Evolutionary conservation across 2,329 filamentous ascomycete species (phyloP), one percentile per base, ranked within the genome.

Genomic region (Fusarium illudens): DNA sequence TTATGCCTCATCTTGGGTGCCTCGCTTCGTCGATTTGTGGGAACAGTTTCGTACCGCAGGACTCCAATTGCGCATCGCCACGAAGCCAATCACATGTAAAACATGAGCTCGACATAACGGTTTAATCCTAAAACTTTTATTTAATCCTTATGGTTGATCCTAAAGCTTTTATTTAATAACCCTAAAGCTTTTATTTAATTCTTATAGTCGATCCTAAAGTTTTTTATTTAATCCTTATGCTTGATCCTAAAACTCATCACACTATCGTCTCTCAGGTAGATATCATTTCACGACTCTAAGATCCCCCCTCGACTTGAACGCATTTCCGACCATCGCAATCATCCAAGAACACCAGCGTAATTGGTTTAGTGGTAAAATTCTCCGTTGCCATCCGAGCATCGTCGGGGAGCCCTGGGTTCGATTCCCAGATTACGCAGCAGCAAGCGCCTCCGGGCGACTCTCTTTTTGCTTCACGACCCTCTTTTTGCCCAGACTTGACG

Each of bases 331-430:
- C 25, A 27, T 11, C 9, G 3, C 3, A 2, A 4, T 3, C 2
- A 15, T 10, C 4, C 12, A 29, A 48, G 25, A 48, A 32, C 25
- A 32, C 25, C 44, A 19, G 65, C 65, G 64, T 68, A 68, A 68
- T 68, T 68, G 65, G 65, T 68, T 68, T 68, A 68, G 65, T 68
- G 65, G 65, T 68, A 68, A 68, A 68, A 68, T 68, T 68, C 65
- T 68, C 65, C 64, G 64, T 68, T 68, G 65, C 65, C 60, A 68
- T 67, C 17, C 39, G 57, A 57, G 60, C 8, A 64, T 8, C 27
- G 36, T 67, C 64, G 55, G 64, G 64, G 65, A 67, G 65, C 65
- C 65, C 65, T 61, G 64, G 64, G 64, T 67, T 67, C 60, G 65
- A 67, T 67, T 67, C 65, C 64, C 64, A 58, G 64, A 68, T 68